Conservation (phyloP, 352 stramenopile species). For the Plasmopara viticola region DNA sequence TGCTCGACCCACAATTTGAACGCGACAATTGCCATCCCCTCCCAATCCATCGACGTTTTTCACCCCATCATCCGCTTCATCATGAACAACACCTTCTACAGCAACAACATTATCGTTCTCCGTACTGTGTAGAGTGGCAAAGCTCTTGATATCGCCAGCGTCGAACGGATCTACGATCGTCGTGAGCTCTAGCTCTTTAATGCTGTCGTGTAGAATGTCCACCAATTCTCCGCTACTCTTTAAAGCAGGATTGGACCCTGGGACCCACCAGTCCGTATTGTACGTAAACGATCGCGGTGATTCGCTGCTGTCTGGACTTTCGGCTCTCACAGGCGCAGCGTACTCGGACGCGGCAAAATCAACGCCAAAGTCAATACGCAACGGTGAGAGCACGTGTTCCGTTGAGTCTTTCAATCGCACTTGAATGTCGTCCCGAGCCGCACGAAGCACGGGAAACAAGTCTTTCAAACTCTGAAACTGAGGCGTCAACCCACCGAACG, state of each 20-base stretch:
- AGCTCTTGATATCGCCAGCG: conserved; percentile 41
- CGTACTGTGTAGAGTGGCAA: conserved; percentile 33
- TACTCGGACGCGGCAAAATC: conserved; percentile 63
- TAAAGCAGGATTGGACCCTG: conserved; percentile 32
- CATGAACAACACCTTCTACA: conserved; percentile 8
- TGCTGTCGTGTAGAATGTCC: conserved; percentile 42
- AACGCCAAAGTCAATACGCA: conserved; percentile 50
- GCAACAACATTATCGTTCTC: conserved; percentile 32
- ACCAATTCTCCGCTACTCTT: conserved; percentile 62
- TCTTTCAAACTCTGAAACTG: conserved; percentile 56
- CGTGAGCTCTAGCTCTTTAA: conserved; percentile 48
- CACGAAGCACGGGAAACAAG: conserved; percentile 48
- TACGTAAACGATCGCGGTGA: conserved; percentile 32
- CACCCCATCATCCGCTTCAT: not conserved
- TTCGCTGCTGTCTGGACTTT: conserved; percentile 13
- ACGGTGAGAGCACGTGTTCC: conserved; percentile 20
- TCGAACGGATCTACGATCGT: conserved; percentile 64
- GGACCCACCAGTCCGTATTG: conserved; percentile 64
- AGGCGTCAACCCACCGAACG: conserved; percentile 54
- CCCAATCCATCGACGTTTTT: conserved; percentile 23
- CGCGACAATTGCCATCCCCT: conserved; percentile 35
- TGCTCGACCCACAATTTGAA: conserved; percentile 42
- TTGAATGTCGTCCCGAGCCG: conserved; percentile 38
- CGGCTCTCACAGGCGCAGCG: conserved; percentile 15
- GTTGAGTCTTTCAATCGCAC: conserved; percentile 26